phyloP scores from a whole-genome alignment of 495 filamentous ascomycete genomes.

The Daldinia decipiens region DNA sequence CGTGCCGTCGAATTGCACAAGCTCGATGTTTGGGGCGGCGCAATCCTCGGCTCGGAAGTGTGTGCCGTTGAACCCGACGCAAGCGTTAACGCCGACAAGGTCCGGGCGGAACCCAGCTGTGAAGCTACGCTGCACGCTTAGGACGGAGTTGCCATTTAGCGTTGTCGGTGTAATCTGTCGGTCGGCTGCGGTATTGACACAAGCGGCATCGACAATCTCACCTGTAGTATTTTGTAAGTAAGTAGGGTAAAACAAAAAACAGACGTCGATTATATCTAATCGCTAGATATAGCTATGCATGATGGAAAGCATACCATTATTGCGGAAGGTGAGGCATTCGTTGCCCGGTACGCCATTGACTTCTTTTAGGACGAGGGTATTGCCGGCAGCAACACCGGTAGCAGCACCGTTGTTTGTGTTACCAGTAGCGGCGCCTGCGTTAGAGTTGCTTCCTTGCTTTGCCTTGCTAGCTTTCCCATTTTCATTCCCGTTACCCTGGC shows the following conservation, averaged over 20 bases:
- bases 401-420: neutral
- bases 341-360: neutral
- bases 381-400: neutral
- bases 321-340: neutral
- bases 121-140: neutral
- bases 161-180: neutral
- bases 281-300: neutral
- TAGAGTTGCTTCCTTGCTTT: neutral
- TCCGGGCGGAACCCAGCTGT: conserved; percentile 1
- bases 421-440: neutral
- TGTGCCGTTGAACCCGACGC: neutral
- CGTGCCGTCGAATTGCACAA: neutral
- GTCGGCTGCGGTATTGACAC: neutral
- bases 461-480: neutral
- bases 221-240: neutral
- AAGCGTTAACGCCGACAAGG: neutral
- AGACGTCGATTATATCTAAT: neutral
- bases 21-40: neutral
- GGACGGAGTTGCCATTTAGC: neutral
- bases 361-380: neutral
- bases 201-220: conserved; percentile 3
- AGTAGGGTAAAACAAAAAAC: neutral
- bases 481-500: neutral
- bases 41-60: conserved; percentile 2
- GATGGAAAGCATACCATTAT: neutral